Evolutionary conservation across 768 basidiomycete species (phyloP).

Genomic region (Mycena chlorophos): DNA sequence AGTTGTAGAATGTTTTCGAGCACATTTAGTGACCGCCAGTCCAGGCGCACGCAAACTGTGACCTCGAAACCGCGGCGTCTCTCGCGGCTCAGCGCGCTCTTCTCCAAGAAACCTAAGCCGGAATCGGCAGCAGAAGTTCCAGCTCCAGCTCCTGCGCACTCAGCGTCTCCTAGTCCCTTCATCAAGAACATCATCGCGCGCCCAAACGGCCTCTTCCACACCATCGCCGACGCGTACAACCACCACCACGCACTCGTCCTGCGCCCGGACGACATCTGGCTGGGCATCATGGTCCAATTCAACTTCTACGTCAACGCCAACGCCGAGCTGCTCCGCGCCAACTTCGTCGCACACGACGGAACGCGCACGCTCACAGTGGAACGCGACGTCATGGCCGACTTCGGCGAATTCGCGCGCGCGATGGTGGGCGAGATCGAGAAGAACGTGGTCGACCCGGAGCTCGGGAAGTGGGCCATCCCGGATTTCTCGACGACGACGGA

Average conservation of each 20-base stretch:
- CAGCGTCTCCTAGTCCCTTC: too few relatives aligned
- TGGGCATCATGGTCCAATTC: slow-evolving; percentile 41
- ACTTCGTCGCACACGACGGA: slow-evolving; percentile 31
- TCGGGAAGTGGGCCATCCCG: slow-evolving; percentile 45
- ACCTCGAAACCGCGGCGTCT: too few relatives aligned
- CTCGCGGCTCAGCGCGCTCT: too few relatives aligned
- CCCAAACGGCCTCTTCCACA: slow-evolving; percentile 2
- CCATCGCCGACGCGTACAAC: slow-evolving; percentile 31
- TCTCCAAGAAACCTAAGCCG: too few relatives aligned
- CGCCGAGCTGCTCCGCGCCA: slow-evolving; percentile 32
- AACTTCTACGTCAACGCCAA: slow-evolving; percentile 39
- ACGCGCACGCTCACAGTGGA: slow-evolving; percentile 20
- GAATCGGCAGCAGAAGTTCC: too few relatives aligned
- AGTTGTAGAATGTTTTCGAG: too few relatives aligned
- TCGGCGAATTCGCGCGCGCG: slow-evolving; percentile 25
- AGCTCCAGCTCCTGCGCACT: too few relatives aligned
- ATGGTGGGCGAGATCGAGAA: slow-evolving; percentile 27
- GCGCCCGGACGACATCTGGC: slow-evolving; percentile 53
- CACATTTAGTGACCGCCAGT: too few relatives aligned
- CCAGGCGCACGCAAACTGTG: too few relatives aligned
- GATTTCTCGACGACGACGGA: slow-evolving; percentile 45
- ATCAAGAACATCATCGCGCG: neutral
- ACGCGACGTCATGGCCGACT: slow-evolving; percentile 15
- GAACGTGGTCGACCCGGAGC: slow-evolving; percentile 30
- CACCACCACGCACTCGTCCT: slow-evolving; percentile 39